Evolutionary conservation across 768 basidiomycete genomes (phyloP).

Genomic region (Strobilomyces dryophilus): DNA sequence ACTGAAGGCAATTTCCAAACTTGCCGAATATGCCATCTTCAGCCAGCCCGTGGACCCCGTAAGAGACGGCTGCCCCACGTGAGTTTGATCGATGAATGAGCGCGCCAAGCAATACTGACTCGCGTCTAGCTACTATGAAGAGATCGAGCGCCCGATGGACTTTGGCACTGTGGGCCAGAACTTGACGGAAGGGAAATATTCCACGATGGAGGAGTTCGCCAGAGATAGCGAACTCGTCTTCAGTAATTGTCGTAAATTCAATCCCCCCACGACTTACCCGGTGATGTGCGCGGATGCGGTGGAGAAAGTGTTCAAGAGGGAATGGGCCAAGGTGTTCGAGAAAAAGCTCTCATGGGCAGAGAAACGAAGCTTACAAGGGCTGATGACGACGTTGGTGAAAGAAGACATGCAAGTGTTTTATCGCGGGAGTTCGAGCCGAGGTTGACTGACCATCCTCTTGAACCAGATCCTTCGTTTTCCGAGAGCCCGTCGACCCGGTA

Average conservation of each 20-base stretch:
- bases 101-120: background rate
- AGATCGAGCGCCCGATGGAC: conserved; percentile 93
- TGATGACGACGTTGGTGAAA: conserved; percentile 66
- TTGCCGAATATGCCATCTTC: conserved; percentile 73
- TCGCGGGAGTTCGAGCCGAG: background rate
- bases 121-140: conserved; percentile 74
- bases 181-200: conserved; percentile 63
- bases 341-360: conserved; percentile 72
- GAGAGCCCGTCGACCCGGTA: conserved; percentile 86
- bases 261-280: conserved; percentile 76
- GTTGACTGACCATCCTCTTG: background rate
- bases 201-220: conserved; percentile 77
- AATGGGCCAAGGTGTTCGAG: conserved; percentile 79
- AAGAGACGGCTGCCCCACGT: conserved; percentile 88
- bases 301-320: conserved; percentile 74
- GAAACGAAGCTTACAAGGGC: conserved; percentile 69
- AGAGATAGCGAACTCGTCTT: conserved; percentile 81
- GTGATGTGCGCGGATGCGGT: conserved; percentile 65
- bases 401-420: conserved; percentile 56
- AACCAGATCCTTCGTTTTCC: conserved; percentile 69
- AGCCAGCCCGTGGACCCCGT: conserved; percentile 78
- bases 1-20: conserved; percentile 51
- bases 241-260: conserved; percentile 89
- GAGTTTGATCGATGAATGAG: conserved; percentile 30
- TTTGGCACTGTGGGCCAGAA: conserved; percentile 76